Base-by-base conservation (phyloP, 2,329 filamentous ascomycete species). In the Cordyceps tenuipes region DNA sequence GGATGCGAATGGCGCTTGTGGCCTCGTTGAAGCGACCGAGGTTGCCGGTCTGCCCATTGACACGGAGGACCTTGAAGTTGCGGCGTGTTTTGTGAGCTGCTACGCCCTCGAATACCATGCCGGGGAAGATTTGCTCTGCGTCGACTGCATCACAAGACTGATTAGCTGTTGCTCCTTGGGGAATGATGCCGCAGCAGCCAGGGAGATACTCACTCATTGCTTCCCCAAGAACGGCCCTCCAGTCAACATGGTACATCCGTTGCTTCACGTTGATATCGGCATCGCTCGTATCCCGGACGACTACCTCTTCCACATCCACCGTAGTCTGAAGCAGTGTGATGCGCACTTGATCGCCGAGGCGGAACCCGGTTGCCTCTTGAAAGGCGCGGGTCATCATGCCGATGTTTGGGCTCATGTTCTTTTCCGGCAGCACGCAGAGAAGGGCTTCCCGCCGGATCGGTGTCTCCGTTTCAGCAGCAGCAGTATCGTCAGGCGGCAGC, bases 301-400 rank as follows among this genome's bases (percentile, higher is more conserved):
- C 73, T 3, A 93, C 77, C 31, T 79, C 76, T 4, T 80, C 76
- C 6, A 85, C 83, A 23, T 82, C 79, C 0, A 79, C 76, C 12
- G 87, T 72, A 2, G 74, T 66, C 10, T 81, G 78, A 2, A 79
- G 76, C 26, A 92, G 80, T 8, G 80, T 78, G 52, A 95, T 77
- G 39, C 73, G 73, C 39, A 82, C 75, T 55, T 84, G 81, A 53
- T 91, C 88, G 17, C 85, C 85, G 4, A 94, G 77, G 62, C 87
- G 87, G 66, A 96, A 82, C 1, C 83, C 84, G 65, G 88, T 88
- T 7, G 84, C 81, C 41, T 89, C 86, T 63, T 89, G 87, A 58
- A 95, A 83, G 6, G 84, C 79, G 63, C 89, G 86, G 23, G 89
- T 86, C 76, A 90, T 83, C 77, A 92, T 81, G 54, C 89, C 77